Evolutionary conservation across 2,329 filamentous ascomycete genomes (phyloP), one percentile per base, ranked within the genome.

Genomic region (Ceratocystis harringtonii): DNA sequence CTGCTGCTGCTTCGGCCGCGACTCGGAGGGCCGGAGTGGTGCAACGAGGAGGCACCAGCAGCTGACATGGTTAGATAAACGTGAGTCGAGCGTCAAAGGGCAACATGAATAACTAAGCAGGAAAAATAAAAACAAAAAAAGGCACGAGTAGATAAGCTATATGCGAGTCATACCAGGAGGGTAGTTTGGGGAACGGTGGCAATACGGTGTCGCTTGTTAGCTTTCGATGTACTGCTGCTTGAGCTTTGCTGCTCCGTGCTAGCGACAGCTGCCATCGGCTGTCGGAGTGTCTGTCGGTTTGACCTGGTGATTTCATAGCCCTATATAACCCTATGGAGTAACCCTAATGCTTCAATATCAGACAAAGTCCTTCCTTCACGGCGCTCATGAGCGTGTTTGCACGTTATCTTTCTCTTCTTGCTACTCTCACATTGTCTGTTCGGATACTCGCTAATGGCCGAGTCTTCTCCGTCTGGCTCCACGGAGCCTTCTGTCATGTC

Each of bases 1-100:
- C 52, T 57, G 48, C 25, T n/a, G 52, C 52, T 57, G 22, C 52
- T 30, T 81, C 80, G 69, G 74, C 74, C 69, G 76, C 73, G 25
- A 58, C 62, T 63, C 61, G 44, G n/a, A 50, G 32, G 60, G 6
- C 64, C 58, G 63, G 57, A 44, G 22, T n/a, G 61, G n/a, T 64
- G 60, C 22, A 64, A 52, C 43, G 61, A 63, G 48, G 65, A 66
- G 64, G 63, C 67, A 67, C 62, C 68, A 68, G 52, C 52, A 44
- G 65, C 15, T 36, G 63, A 64, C 32, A 44, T 64, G 7, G 43
- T 64, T 50, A 22, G 72, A 65, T 69, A 67, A 32, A 69, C 68
- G 57, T 68, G 65, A 15, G 25, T 19, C 25, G 15, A 28, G 10
- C n/a, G 25, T 57, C 12, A 15, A n/a, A 32, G 52, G 19, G 52